These are phyloP conservation scores for Penicillium nucicola DNA, from an alignment of 495 filamentous ascomycete genomes.

Conservation along the genomic window DNA sequence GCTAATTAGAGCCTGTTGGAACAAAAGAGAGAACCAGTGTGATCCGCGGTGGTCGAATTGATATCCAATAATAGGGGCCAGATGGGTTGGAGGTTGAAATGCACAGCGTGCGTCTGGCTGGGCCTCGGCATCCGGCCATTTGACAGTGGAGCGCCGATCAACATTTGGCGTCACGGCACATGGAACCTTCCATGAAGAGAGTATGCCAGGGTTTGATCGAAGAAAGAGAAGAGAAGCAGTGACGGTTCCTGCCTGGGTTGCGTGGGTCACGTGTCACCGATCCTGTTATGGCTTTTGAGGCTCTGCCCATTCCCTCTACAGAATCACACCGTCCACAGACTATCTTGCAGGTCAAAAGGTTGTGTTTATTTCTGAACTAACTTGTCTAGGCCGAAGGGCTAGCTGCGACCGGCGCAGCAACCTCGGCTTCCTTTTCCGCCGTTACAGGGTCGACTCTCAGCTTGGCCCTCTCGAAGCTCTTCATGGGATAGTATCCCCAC, in stretches of 20 bases:
- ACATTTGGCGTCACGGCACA: background rate
- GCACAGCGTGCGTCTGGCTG: background rate
- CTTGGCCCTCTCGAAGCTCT: slow-evolving; percentile 43
- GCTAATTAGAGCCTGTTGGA: background rate
- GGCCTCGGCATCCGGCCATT: slow-evolving; percentile 5
- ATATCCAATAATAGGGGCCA: background rate
- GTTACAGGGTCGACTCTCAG: background rate
- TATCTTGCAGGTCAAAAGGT: too few species aligned
- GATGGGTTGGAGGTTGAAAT: background rate
- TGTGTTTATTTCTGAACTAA: background rate
- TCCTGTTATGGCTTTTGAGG: too few species aligned
- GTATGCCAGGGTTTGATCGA: too few species aligned
- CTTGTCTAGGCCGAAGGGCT: slow-evolving; percentile 9
- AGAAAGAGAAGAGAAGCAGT: too few species aligned
- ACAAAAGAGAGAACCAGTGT: slow-evolving; percentile 6
- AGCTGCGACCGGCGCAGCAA: slow-evolving; percentile 29
- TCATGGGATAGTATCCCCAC: slow-evolving; percentile 74
- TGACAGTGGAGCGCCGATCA: background rate
- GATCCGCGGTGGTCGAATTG: background rate
- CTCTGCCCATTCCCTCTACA: too few species aligned
- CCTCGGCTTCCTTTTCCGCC: slow-evolving; percentile 10
- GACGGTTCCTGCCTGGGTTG: too few species aligned
- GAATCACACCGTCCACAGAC: too few species aligned
- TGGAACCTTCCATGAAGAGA: too few species aligned
- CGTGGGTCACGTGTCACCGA: too few species aligned